Evolutionary conservation across 352 stramenopile species (phyloP).

Genomic region (Peronospora farinosa): DNA sequence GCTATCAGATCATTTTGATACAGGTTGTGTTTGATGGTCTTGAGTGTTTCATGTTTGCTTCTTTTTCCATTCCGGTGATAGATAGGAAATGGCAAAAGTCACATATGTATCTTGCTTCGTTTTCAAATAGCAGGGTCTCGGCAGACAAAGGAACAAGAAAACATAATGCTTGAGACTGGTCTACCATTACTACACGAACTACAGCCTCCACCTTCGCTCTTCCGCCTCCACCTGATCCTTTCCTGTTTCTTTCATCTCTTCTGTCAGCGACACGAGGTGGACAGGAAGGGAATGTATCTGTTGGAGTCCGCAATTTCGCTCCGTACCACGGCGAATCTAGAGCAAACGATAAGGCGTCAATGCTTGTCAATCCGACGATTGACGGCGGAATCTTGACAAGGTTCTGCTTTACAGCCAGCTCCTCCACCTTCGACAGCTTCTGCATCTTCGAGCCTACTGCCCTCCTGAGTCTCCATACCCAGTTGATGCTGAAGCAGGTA

Average conservation of each 20-base stretch:
- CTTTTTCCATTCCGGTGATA: too few relatives aligned
- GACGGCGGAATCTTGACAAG: conserved; percentile 98
- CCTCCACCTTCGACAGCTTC: conserved; percentile 97
- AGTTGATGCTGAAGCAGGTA: conserved; percentile 96
- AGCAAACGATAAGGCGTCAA: conserved; percentile 99
- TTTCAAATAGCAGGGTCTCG: background rate
- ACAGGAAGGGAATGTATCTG: conserved; percentile 50
- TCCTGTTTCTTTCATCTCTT: conserved; percentile 24
- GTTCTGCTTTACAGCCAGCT: conserved; percentile 94
- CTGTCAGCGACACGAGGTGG: conserved; percentile 15
- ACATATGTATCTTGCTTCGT: conserved; percentile 15
- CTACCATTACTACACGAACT: conserved; percentile 34
- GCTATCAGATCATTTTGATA: conserved; percentile 7
- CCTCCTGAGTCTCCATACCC: conserved; percentile 98
- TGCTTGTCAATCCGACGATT: conserved; percentile 98
- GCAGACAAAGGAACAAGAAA: conserved; percentile 3
- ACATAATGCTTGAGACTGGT: conserved; percentile 25
- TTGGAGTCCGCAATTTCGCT: conserved; percentile 88
- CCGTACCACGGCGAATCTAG: conserved; percentile 96
- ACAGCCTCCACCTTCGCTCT: conserved; percentile 8
- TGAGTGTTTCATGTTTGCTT: conserved; percentile 3
- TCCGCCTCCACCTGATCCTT: conserved; percentile 26
- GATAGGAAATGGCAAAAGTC: conserved; percentile 18
- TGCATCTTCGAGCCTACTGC: conserved; percentile 98
- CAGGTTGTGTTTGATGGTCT: conserved; percentile 14